Evolutionary conservation across 2,329 filamentous ascomycete species (phyloP), one percentile per base, ranked within the genome.

Genomic region (Lachnum nothofagi): DNA sequence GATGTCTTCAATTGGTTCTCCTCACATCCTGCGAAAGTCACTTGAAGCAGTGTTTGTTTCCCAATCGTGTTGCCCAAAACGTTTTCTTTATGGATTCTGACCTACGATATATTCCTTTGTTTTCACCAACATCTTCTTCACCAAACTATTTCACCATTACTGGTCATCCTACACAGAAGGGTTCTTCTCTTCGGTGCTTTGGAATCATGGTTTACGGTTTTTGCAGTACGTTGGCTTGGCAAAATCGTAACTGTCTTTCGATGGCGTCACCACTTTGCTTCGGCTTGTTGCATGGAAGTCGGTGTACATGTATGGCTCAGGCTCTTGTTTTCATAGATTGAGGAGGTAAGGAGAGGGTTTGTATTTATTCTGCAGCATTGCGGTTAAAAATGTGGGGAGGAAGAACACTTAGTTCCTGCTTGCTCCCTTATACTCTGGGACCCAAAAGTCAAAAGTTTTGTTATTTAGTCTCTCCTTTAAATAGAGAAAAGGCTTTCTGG

Each of bases 131-230:
- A 65, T 64, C 51, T 66, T 64, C 61, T 60, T 52, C 53, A 49
- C 53, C 59, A 61, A 65, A 49, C 55, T 65, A 66, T 57, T 62
- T 47, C 57, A 63, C 60, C 58, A 65, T 78, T 72, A 74, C 72
- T 68, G 67, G 68, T 76, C 75, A 80, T 79, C 74, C 75, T 80
- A 80, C 71, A 66, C 72, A 70, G 66, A 66, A 65, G 63, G 67
- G 67, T 68, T 73, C 72, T 69, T 66, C 69, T 72, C 70, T 70
- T 64, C 70, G 70, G 74, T 71, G 73, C 69, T 72, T 80, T 80
- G 77, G 77, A 80, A 74, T 79, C 71, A 74, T 77, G 68, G 79
- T 78, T 79, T 79, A 79, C 71, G 71, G 68, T 72, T 77, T 77
- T 78, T 78, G 75, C 73, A 59, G 54, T 55, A 43, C 42, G 52